Percentiles rank a stretch among this genome's conserved stretches.
These are phyloP conservation scores for Pouteria glomerata DNA, from an alignment of 148 eudicot species.

Conservation along the genomic window DNA sequence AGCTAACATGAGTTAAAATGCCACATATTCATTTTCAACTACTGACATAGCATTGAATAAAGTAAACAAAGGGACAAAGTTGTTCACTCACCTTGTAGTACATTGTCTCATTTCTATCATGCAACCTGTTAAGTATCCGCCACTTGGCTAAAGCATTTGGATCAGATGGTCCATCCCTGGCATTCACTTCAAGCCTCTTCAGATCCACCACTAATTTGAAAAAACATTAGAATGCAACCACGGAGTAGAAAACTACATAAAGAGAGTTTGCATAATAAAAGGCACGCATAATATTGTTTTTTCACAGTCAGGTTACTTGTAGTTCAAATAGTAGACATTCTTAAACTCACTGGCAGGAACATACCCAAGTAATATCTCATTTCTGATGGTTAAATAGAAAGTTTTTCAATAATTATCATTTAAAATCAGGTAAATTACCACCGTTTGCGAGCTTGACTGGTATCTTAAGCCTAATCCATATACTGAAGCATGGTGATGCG, in stretches of 20 bases:
- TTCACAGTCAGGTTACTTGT: too few relatives aligned
- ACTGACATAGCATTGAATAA: not conserved
- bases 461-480: not conserved
- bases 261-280: not conserved
- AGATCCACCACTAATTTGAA: slow-evolving; percentile 64
- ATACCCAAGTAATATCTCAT: not conserved
- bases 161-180: slow-evolving; percentile 96
- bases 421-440: not conserved
- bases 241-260: not conserved
- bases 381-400: too few relatives aligned
- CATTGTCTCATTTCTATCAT: slow-evolving; percentile 98
- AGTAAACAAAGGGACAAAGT: slow-evolving; percentile 1
- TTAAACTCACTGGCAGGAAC: not conserved
- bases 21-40: not conserved
- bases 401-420: too few relatives aligned
- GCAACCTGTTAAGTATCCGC: slow-evolving; percentile 94
- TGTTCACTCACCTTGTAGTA: slow-evolving; percentile 65
- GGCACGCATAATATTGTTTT: not conserved
- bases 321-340: not conserved
- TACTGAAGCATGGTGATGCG: not conserved
- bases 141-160: slow-evolving; percentile 89
- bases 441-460: not conserved
- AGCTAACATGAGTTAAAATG: not conserved
- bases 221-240: not conserved
- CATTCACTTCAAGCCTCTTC: slow-evolving; percentile 67